Evolutionary conservation across 176 grass and related monocot genomes (phyloP).

Genomic region (Areca catechu): DNA sequence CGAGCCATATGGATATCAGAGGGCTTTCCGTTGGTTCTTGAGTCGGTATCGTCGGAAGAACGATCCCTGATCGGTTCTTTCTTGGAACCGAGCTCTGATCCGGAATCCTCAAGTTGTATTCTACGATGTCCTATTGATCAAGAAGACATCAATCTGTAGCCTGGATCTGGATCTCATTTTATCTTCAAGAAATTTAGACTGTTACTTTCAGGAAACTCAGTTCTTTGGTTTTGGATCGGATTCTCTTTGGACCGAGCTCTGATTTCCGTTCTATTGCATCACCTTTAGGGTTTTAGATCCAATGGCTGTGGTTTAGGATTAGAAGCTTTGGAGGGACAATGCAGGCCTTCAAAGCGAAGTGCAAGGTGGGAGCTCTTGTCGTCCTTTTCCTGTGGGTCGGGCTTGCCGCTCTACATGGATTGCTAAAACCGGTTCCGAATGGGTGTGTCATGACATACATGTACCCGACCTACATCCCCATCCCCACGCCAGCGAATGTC

Average conservation of each 20-base stretch:
- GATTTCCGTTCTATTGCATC: too few relatives aligned
- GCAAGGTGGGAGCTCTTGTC: conserved; percentile 37
- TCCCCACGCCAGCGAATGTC: conserved; percentile 55
- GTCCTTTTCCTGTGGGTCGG: conserved; percentile 42
- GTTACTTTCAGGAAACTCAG: too few relatives aligned
- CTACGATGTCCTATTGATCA: too few relatives aligned
- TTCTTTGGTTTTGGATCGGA: too few relatives aligned
- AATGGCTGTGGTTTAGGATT: not conserved
- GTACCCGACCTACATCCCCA: conserved; percentile 95
- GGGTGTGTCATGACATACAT: conserved; percentile 95
- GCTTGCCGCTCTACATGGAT: conserved; percentile 44
- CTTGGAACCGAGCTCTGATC: too few relatives aligned
- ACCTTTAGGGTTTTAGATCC: not conserved
- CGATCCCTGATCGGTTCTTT: too few relatives aligned
- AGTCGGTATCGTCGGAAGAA: too few relatives aligned
- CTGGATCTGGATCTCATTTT: too few relatives aligned
- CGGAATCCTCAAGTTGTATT: too few relatives aligned
- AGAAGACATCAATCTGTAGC: too few relatives aligned
- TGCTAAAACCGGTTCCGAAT: conserved; percentile 69
- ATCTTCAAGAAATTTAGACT: too few relatives aligned
- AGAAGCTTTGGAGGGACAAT: conserved; percentile 19
- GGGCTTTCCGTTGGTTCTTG: conserved; percentile 15
- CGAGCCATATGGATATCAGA: not conserved
- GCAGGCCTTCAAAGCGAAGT: conserved; percentile 48
- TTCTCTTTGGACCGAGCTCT: too few relatives aligned